These are phyloP conservation scores for Zygoascus hellenicus DNA, from an alignment of 1,139 yeast species.

Conservation along the genomic window DNA sequence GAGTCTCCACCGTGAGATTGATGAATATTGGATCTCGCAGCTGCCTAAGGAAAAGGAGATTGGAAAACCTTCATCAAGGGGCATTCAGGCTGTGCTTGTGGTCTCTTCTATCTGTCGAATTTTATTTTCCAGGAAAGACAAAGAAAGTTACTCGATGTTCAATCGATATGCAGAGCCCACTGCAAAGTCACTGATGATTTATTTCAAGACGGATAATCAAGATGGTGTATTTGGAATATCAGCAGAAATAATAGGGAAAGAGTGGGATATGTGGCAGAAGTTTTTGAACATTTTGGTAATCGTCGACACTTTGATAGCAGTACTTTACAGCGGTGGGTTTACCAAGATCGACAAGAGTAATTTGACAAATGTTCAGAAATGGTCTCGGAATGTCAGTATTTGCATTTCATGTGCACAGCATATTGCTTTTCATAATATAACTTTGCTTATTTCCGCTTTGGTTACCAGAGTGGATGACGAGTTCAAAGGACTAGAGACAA, in stretches of 20 bases:
- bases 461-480: conserved; percentile 21
- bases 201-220: conserved; percentile 19
- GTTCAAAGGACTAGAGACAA: conserved; percentile 16
- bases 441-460: conserved; percentile 24
- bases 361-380: conserved; percentile 4
- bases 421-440: conserved; percentile 23
- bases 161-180: conserved; percentile 4
- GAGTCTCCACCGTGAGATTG: conserved; percentile 1
- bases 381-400: conserved; percentile 9
- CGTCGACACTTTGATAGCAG: conserved; percentile 20
- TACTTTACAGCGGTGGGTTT: conserved; percentile 21
- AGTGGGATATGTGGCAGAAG: conserved; percentile 27
- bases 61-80: conserved; percentile 11
- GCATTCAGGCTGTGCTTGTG: conserved; percentile 17
- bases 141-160: not conserved
- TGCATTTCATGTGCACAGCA: conserved; percentile 23
- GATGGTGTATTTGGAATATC: conserved; percentile 18
- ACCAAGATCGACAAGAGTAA: conserved; percentile 12
- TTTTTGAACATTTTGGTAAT: conserved; percentile 24
- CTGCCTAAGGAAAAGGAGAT: conserved; percentile 15
- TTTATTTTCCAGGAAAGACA: not conserved
- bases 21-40: conserved; percentile 11
- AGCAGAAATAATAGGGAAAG: conserved; percentile 25
- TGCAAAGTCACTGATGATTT: conserved; percentile 23
- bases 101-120: conserved; percentile 14